Evolutionary conservation across 2,329 filamentous ascomycete species (phyloP), one percentile per base, ranked within the genome.

Genomic region (Magnaporthiopsis rhizophila): DNA sequence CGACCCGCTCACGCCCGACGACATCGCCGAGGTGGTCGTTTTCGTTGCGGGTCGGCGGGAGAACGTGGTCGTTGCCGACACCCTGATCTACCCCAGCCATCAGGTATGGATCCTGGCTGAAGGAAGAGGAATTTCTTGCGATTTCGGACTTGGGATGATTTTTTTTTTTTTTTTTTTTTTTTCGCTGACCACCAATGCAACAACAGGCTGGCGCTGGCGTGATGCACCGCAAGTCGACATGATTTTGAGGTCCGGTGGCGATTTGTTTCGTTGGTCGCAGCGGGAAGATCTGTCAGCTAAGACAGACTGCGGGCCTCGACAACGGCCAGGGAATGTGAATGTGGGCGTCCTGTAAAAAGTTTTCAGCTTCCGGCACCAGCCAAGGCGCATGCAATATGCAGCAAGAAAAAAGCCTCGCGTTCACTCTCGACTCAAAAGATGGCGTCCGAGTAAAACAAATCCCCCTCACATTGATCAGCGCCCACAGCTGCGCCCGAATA

Each of bases 1-100:
- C 69, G 90, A 96, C 69, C 92, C 93, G 57, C 80, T 97, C 69
- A 96, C 92, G 0, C 90, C 90, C 0, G 91, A 95, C 62, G 93
- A 97, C 72, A 92, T 97, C 72, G 93, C 93, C 15, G 93, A 97
- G 78, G 83, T 96, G 36, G 82, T 97, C 45, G 92, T 97, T 9
- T 97, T 97, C 73, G 83, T 89, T 2, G 92, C 90, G 4, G 89
- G 89, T 3, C 85, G 93, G 71, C 86, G 89, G 69, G 91, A 97
- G 78, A 97, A 97, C 74, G 91, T 97, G 6, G 91, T 97, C 26
- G 77, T 97, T 69, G 93, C 93, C 26, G 93, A 97, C 77, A 89
- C 91, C 7, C 78, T 97, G 66, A 81, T 97, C 63, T 97, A 89
- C 77, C 93, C 93, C 6, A 95, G 89, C 71, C 92, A 97, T 74